Evolutionary conservation across 2,329 filamentous ascomycete species (phyloP).

Genomic region (Colletotrichum liaoningense): DNA sequence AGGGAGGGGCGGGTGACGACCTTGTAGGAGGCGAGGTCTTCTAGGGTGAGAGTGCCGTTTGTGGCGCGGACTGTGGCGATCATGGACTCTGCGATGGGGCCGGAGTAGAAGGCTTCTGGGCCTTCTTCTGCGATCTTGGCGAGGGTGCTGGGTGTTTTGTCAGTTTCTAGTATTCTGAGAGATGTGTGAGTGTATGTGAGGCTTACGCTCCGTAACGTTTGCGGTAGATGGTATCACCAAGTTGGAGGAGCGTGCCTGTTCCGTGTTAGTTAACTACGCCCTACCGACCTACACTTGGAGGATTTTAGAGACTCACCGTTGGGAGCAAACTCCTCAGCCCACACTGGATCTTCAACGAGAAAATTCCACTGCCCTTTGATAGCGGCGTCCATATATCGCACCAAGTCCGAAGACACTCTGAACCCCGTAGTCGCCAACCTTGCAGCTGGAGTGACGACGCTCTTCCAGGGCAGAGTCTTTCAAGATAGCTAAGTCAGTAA

Average conservation of each 20-base stretch:
- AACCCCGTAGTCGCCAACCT: constrained; percentile 81
- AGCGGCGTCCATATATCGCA: constrained; percentile 75
- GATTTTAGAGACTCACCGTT: constrained; percentile 60
- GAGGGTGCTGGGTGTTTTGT: constrained; percentile 64
- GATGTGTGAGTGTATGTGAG: not conserved
- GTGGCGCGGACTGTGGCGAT: constrained; percentile 74
- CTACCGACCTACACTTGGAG: not conserved
- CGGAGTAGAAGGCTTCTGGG: constrained; percentile 78
- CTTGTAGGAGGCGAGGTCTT: constrained; percentile 80
- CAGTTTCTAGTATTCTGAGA: not conserved
- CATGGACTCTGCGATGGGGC: constrained; percentile 80
- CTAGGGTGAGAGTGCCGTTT: constrained; percentile 88
- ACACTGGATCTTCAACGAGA: constrained; percentile 78
- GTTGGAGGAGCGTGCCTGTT: constrained; percentile 69
- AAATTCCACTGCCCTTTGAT: constrained; percentile 64
- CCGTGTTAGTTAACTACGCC: not conserved
- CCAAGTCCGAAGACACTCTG: constrained; percentile 76
- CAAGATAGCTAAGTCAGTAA: not conserved
- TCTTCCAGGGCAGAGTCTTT: constrained; percentile 73
- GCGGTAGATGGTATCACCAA: constrained; percentile 84
- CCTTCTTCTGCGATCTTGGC: constrained; percentile 81
- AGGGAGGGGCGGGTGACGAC: constrained; percentile 73
- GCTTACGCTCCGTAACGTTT: constrained; percentile 76
- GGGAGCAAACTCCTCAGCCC: constrained; percentile 90
- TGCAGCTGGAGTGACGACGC: constrained; percentile 79